A percentile compares a stretch with the other conserved stretches of the same genome.
These are phyloP conservation scores for Lipomyces sp. DNA, from an alignment of 805 yeast genomes.

Conservation along the genomic window DNA sequence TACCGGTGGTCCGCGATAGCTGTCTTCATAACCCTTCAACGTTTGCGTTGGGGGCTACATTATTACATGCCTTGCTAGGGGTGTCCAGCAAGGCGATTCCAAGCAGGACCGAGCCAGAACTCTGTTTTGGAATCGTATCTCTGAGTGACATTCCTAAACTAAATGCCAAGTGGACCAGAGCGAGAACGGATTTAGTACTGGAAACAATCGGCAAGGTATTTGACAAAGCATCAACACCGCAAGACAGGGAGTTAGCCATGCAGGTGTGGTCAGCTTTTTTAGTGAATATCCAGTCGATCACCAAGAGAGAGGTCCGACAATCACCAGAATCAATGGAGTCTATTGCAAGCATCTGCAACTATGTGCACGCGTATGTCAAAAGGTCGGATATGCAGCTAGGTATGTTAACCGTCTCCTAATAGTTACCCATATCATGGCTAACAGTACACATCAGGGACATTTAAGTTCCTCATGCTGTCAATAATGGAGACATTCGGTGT, in stretches of 20 bases:
- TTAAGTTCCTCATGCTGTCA: slow-evolving; percentile 10
- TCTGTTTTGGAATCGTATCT: slow-evolving; percentile 17
- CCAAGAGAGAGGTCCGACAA: slow-evolving; percentile 29
- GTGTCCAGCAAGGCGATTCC: slow-evolving; percentile 7
- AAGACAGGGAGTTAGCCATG: not conserved
- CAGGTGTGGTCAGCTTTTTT: slow-evolving; percentile 25
- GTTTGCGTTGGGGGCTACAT: slow-evolving; percentile 7
- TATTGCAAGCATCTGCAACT: slow-evolving; percentile 25
- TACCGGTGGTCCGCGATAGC: slow-evolving; percentile 23
- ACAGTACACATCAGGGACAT: slow-evolving; percentile 9
- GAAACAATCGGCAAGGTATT: slow-evolving; percentile 15
- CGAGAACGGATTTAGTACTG: slow-evolving; percentile 14
- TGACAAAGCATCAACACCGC: slow-evolving; percentile 12
- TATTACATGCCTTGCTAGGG: slow-evolving; percentile 11
- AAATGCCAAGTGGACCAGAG: slow-evolving; percentile 30
- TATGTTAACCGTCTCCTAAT: not conserved
- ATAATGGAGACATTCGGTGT: slow-evolving; percentile 19
- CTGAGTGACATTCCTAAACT: slow-evolving; percentile 22
- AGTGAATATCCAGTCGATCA: slow-evolving; percentile 16
- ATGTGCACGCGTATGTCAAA: slow-evolving; percentile 8
- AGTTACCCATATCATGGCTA: not conserved
- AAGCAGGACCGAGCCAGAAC: slow-evolving; percentile 15
- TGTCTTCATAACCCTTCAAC: slow-evolving; percentile 13
- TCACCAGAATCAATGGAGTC: slow-evolving; percentile 28
- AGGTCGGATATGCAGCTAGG: slow-evolving; percentile 7